A percentile compares a stretch with the other conserved stretches of the same genome.
These are phyloP conservation scores for Leptographium procerum DNA, from an alignment of 2,329 filamentous ascomycete species.

Conservation along the genomic window DNA sequence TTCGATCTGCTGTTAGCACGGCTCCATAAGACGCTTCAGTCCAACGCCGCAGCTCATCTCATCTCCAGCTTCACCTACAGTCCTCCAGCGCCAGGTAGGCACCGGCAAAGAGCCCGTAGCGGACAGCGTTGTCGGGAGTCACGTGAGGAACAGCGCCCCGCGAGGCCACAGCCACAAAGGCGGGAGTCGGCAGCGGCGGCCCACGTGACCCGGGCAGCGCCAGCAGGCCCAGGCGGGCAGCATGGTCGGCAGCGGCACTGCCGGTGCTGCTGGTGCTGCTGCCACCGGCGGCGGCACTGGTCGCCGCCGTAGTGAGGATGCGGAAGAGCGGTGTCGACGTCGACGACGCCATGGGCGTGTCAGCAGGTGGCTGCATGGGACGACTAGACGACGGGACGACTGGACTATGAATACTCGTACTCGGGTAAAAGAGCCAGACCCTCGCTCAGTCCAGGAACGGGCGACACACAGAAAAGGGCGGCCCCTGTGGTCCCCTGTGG, in stretches of 20 bases:
- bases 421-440: too few relatives aligned
- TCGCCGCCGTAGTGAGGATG: too few relatives aligned
- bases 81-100: slow-evolving; percentile 83
- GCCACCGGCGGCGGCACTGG: too few relatives aligned
- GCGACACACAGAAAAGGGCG: too few relatives aligned
- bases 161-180: slow-evolving; percentile 69
- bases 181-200: slow-evolving; percentile 66
- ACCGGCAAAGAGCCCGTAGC: slow-evolving; percentile 53
- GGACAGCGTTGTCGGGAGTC: slow-evolving; percentile 68
- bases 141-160: slow-evolving; percentile 80
- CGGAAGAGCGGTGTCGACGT: slow-evolving; percentile 7
- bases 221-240: slow-evolving; percentile 58
- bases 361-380: too few relatives aligned
- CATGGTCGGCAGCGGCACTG: slow-evolving; percentile 21
- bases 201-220: slow-evolving; percentile 40
- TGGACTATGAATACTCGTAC: too few relatives aligned
- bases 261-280: background rate
- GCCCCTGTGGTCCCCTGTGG: background rate
- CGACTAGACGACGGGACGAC: too few relatives aligned
- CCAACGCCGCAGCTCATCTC: background rate
- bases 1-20: background rate
- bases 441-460: too few relatives aligned
- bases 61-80: slow-evolving; percentile 48
- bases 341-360: background rate
- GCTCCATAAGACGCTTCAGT: too few relatives aligned